Evolutionary conservation across 2,329 filamentous ascomycete species (phyloP).

Genomic region (Huntiella savannae): DNA sequence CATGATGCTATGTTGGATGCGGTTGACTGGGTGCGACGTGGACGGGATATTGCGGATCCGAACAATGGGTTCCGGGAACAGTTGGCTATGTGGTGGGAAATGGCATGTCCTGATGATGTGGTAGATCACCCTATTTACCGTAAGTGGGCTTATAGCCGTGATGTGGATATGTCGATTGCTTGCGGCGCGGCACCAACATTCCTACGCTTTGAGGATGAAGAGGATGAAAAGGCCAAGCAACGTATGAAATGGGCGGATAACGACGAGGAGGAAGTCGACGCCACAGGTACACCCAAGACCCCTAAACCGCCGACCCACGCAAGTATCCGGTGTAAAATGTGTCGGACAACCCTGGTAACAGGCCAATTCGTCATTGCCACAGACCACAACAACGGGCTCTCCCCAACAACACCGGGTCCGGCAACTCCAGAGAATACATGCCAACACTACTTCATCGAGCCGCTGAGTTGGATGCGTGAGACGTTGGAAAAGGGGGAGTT

Average conservation of each 20-base stretch:
- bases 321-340: constrained; percentile 69
- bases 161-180: constrained; percentile 39
- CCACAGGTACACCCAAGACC: constrained; percentile 10
- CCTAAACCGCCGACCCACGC: constrained; percentile 8
- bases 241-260: constrained; percentile 13
- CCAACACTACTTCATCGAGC: constrained; percentile 78
- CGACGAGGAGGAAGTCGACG: constrained; percentile 12
- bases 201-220: constrained; percentile 65
- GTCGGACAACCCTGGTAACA: constrained; percentile 45
- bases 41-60: constrained; percentile 63
- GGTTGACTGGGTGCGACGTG: constrained; percentile 47
- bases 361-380: constrained; percentile 37
- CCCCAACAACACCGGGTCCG: constrained; percentile 14
- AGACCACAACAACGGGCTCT: constrained; percentile 29
- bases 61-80: constrained; percentile 87
- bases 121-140: constrained; percentile 61
- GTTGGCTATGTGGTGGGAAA: constrained; percentile 68
- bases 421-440: constrained; percentile 27
- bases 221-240: constrained; percentile 19
- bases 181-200: constrained; percentile 64
- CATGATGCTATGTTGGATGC: constrained; percentile 26
- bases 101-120: constrained; percentile 53
- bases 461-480: constrained; percentile 83
- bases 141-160: constrained; percentile 40
- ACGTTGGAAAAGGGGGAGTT: constrained; percentile 64